phyloP scores from a whole-genome alignment of 495 filamentous ascomycete species.

The Penicillium lagena region DNA sequence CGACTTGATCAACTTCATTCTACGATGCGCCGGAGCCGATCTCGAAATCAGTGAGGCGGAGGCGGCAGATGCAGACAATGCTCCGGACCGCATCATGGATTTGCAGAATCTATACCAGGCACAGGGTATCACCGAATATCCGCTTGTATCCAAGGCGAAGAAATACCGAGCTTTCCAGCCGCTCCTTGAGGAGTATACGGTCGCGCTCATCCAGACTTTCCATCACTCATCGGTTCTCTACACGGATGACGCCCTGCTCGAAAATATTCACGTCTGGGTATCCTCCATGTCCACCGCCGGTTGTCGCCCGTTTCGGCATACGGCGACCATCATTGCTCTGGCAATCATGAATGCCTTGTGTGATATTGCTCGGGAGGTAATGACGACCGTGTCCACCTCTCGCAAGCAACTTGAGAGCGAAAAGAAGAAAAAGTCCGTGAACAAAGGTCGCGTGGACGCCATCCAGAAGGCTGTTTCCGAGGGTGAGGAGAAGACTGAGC shows the following conservation, averaged over 20 bases:
- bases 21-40: slow-evolving; percentile 76
- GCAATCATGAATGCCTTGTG: slow-evolving; percentile 67
- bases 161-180: slow-evolving; percentile 66
- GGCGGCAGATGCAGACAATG: slow-evolving; percentile 79
- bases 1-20: slow-evolving; percentile 82
- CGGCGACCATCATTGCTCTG: slow-evolving; percentile 74
- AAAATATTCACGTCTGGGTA: slow-evolving; percentile 83
- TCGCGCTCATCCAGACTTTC: slow-evolving; percentile 62
- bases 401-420: slow-evolving; percentile 77
- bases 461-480: slow-evolving; percentile 64
- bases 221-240: slow-evolving; percentile 72
- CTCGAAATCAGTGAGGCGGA: slow-evolving; percentile 67
- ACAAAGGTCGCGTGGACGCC: slow-evolving; percentile 63
- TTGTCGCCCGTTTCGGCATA: slow-evolving; percentile 87
- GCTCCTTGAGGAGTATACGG: slow-evolving; percentile 70
- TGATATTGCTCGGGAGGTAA: slow-evolving; percentile 52
- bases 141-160: slow-evolving; percentile 77
- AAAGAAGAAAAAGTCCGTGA: slow-evolving; percentile 66
- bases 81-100: slow-evolving; percentile 60
- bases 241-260: slow-evolving; percentile 64
- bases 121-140: slow-evolving; percentile 81
- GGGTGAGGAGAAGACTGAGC: slow-evolving; percentile 54
- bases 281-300: slow-evolving; percentile 75
- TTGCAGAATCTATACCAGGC: slow-evolving; percentile 75
- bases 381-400: slow-evolving; percentile 64